Conservation (phyloP, 345 rosid genomes). For the Iberis pinnata region DNA sequence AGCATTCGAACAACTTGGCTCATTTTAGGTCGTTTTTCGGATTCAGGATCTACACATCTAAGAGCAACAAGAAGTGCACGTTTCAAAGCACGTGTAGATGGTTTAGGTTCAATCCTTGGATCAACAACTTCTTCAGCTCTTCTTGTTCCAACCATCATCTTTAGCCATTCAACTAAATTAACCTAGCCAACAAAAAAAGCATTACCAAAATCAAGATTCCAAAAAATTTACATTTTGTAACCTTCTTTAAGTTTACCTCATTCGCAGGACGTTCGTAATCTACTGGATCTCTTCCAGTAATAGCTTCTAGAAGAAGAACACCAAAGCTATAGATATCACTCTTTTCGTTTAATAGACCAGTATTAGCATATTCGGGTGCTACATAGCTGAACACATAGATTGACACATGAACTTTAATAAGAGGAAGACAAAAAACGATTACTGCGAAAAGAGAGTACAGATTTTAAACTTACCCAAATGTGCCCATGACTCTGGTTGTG, state of each 20-base stretch:
- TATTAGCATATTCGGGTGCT: conserved; percentile 94
- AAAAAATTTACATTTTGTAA: conserved; percentile 8
- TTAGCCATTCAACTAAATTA: conserved; percentile 81
- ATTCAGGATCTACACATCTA: background rate
- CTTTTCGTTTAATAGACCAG: conserved; percentile 83
- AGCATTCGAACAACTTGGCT: too few relatives aligned
- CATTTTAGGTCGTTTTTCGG: too few relatives aligned
- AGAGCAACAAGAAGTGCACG: background rate
- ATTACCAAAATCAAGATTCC: background rate
- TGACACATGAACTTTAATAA: conserved; percentile 5
- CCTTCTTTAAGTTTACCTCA: conserved; percentile 47
- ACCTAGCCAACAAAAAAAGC: conserved; percentile 42
- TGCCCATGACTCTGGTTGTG: conserved; percentile 96
- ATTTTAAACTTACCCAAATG: conserved; percentile 64
- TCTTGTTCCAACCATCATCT: background rate
- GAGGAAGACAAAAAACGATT: background rate
- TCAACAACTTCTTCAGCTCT: background rate
- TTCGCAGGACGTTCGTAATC: conserved; percentile 81
- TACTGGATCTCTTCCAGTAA: conserved; percentile 94
- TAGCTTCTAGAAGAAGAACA: conserved; percentile 74
- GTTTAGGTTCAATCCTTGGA: background rate
- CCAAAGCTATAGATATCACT: conserved; percentile 95
- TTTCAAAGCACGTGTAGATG: background rate
- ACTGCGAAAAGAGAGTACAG: background rate
- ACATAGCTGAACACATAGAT: conserved; percentile 69